phyloP scores from a whole-genome alignment of 1,139 yeast genomes.

The Debaryomycetaceae sp. region DNA sequence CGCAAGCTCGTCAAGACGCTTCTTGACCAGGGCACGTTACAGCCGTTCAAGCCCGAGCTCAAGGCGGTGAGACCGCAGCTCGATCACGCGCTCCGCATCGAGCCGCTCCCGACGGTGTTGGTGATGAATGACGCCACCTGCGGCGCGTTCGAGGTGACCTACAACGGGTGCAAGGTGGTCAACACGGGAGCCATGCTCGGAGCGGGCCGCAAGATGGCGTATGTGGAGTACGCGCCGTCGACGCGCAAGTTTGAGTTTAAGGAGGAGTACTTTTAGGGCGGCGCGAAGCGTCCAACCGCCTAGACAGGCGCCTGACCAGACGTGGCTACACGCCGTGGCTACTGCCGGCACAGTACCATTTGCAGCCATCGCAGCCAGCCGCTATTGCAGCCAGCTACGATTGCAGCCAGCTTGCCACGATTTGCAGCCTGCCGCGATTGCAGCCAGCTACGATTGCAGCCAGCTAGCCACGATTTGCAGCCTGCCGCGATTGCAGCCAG shows the following conservation, averaged over 20 bases:
- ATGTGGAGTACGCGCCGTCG: conserved; percentile 67
- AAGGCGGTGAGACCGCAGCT: conserved; percentile 68
- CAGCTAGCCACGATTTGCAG: no score
- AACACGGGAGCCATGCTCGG: conserved; percentile 62
- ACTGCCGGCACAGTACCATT: not conserved
- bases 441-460: no score
- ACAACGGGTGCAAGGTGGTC: conserved; percentile 76
- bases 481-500: no score
- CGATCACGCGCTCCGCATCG: conserved; percentile 64
- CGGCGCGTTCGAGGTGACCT: conserved; percentile 69
- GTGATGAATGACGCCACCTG: conserved; percentile 66
- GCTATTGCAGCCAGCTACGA: no score
- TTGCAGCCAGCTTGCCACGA: no score
- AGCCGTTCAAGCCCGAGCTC: conserved; percentile 64
- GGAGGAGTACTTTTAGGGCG: conserved; percentile 38
- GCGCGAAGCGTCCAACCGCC: not conserved
- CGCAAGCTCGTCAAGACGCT: conserved; percentile 74
- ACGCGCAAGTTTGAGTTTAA: conserved; percentile 46
- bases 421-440: no score
- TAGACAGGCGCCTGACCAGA: not conserved
- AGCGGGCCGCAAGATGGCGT: conserved; percentile 48
- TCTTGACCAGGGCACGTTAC: conserved; percentile 80
- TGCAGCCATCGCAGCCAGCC: no score
- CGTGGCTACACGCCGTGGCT: not conserved
- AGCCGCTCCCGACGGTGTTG: conserved; percentile 74